Conservation (phyloP, 2,329 filamentous ascomycete genomes). For the Aureobasidium melanogenum region DNA sequence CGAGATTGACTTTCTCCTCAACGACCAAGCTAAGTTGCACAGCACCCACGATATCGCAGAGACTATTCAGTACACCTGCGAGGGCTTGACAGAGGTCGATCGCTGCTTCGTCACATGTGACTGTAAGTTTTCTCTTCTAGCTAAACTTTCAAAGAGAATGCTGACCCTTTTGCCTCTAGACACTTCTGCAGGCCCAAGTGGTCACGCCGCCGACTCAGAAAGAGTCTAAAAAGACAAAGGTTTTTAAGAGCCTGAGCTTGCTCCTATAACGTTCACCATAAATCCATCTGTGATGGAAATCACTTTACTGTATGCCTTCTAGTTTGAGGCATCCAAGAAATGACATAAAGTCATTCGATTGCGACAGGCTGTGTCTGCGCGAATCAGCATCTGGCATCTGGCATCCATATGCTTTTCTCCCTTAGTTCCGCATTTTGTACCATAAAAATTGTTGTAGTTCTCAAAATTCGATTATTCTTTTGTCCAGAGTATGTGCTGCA, state of each 20-base stretch:
- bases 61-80: slow-evolving; percentile 54
- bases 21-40: slow-evolving; percentile 43
- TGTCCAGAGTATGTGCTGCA: too few relatives aligned
- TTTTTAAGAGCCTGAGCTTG: neutral
- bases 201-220: slow-evolving; percentile 29
- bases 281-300: neutral
- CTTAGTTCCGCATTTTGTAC: neutral
- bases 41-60: slow-evolving; percentile 52
- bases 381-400: neutral
- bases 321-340: neutral
- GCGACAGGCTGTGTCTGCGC: neutral
- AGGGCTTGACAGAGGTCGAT: slow-evolving; percentile 46
- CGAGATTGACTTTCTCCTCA: slow-evolving; percentile 52
- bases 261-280: neutral
- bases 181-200: slow-evolving; percentile 31
- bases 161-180: slow-evolving; percentile 20
- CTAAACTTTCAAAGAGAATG: neutral
- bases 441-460: neutral
- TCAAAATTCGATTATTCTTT: neutral
- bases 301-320: neutral
- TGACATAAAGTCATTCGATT: too few relatives aligned
- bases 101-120: slow-evolving; percentile 45
- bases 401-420: neutral
- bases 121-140: slow-evolving; percentile 28
- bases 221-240: slow-evolving; percentile 1